These are phyloP conservation scores for Phytophthora sojae DNA, from an alignment of 352 stramenopile species.

Conservation along the genomic window DNA sequence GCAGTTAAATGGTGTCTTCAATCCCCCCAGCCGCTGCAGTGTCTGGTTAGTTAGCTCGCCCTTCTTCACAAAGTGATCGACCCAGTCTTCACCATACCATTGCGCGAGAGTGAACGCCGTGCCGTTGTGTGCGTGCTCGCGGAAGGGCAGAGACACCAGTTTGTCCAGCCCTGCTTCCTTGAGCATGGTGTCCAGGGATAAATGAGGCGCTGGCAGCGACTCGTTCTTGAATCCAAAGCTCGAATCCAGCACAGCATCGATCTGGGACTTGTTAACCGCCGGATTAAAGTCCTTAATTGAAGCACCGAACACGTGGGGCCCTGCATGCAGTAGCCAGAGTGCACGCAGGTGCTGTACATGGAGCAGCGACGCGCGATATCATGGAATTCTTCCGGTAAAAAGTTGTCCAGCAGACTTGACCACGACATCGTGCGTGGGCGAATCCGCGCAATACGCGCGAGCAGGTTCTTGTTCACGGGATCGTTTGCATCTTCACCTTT, in stretches of 20 bases:
- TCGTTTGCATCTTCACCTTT: constrained; percentile 6
- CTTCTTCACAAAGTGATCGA: constrained; percentile 30
- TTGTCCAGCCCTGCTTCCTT: constrained; percentile 26
- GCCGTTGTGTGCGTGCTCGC: constrained; percentile 18
- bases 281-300: neutral
- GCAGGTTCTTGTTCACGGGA: neutral
- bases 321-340: constrained; percentile 27
- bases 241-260: constrained; percentile 3
- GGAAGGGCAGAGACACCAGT: constrained; percentile 26
- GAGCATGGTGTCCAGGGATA: neutral
- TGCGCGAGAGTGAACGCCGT: constrained; percentile 23
- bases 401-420: constrained; percentile 33
- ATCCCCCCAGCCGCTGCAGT: constrained; percentile 1
- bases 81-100: constrained; percentile 21
- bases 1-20: constrained; percentile 16
- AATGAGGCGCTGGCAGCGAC: neutral
- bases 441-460: constrained; percentile 30
- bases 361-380: constrained; percentile 41
- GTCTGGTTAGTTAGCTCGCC: constrained; percentile 1
- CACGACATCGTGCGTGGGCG: constrained; percentile 34
- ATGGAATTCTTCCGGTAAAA: constrained; percentile 34
- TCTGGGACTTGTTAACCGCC: neutral
- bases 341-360: constrained; percentile 19
- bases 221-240: constrained; percentile 17
- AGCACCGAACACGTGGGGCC: constrained; percentile 29